Base-by-base conservation (phyloP, 2,329 filamentous ascomycete genomes). In the Xylariaceae sp. region DNA sequence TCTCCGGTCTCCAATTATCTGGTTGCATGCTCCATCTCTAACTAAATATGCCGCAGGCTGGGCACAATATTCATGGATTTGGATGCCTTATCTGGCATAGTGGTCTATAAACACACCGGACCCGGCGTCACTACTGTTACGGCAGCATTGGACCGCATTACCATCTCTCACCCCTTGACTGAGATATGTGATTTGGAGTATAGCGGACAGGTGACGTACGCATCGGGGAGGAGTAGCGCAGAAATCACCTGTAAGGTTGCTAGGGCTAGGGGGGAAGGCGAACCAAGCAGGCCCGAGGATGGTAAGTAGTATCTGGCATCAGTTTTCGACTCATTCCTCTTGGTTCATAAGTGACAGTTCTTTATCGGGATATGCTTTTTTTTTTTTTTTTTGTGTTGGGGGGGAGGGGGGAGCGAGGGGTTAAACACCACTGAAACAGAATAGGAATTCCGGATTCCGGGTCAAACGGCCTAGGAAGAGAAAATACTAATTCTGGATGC, bases 151-250 rank as follows among this genome's bases (percentile, higher is more conserved):
- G 79, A 81, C 56, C 73, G 79, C 10, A 80, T 81, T 66, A 79
- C 74, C 7, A 78, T 92, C 63, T 83, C 89, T 46, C 83, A 89
- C 56, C 88, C 89, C 0, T 76, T 92, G 20, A 88, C 84, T 40
- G 88, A 91, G 66, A 90, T 93, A 51, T 91, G 89, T 62, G 89
- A 93, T 70, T 81, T 93, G 9, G 86, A 92, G 67, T 81, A 91
- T 40, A 89, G 86, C 43, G 79, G 79, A 2, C 77, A 77, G 56
- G 78, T 80, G 7, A 79, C 89, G 0, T 91, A 90, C 68, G 88
- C 89, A 0, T 88, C 89, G 1, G 89, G 89, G 0, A 75, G 88
- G 54, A 89, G 85, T 57, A 90, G 87, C 68, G 84, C 90, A 72
- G 89, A 91, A 64, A 86, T 91, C 7, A 89, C 88, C 0, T 82